Evolutionary conservation across 495 filamentous ascomycete species (phyloP).

Genomic region (Aspergillus funiculosus): DNA sequence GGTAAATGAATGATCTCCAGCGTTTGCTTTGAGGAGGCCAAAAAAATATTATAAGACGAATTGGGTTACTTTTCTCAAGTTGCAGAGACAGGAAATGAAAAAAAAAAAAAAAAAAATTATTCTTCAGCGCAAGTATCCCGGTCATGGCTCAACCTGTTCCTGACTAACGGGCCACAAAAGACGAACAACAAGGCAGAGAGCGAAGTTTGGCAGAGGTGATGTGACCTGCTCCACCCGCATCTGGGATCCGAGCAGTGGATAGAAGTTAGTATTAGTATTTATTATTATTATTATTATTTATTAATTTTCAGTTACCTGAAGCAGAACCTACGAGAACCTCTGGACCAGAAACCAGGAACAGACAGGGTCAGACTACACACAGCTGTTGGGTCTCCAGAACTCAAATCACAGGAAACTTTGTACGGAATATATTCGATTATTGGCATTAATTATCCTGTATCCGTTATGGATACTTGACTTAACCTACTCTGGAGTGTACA

Average conservation of each 20-base stretch:
- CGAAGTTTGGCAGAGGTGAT: conserved; percentile 8
- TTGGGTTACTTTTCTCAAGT: neutral
- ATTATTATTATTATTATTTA: conserved; percentile 1
- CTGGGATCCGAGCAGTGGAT: conserved; percentile 16
- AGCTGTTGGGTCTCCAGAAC: neutral
- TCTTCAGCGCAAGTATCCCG: conserved; percentile 4
- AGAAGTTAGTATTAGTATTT: neutral
- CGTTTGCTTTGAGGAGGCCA: too few species aligned
- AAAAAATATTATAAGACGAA: too few species aligned
- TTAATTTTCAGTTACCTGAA: neutral
- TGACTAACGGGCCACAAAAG: conserved; percentile 16
- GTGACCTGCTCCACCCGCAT: conserved; percentile 22
- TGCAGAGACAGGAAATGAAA: neutral
- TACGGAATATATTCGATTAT: too few species aligned
- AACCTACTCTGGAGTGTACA: too few species aligned
- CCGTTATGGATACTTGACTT: too few species aligned
- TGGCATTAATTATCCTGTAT: too few species aligned
- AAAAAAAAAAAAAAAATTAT: neutral
- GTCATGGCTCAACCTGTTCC: conserved; percentile 15
- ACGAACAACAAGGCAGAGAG: conserved; percentile 12
- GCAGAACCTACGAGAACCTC: too few species aligned
- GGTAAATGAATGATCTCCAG: conserved; percentile 3
- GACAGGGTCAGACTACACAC: neutral
- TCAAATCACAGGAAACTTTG: too few species aligned
- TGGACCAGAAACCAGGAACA: too few species aligned